Conservation (phyloP, 192 early-diverging fungal genomes). For the Ambispora gerdemannii region DNA sequence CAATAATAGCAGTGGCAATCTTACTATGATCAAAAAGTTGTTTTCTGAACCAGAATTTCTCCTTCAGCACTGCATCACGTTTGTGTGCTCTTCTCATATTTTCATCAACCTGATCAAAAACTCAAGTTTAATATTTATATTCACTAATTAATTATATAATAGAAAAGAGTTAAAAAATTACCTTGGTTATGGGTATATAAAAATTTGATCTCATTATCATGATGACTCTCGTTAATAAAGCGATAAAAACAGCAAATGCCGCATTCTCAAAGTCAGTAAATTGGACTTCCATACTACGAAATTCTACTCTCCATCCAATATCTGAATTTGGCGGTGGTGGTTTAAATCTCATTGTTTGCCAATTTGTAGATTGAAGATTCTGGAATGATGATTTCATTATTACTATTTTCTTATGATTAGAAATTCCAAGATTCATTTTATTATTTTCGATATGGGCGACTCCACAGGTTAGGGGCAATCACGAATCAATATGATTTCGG, state of each 20-base stretch:
- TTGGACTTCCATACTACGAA: slow-evolving; percentile 95
- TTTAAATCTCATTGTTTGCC: slow-evolving; percentile 99
- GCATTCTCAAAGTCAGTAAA: slow-evolving; percentile 97
- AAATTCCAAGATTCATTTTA: too few species aligned
- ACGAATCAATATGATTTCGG: too few species aligned
- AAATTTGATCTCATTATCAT: slow-evolving; percentile 88
- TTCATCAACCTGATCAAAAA: slow-evolving; percentile 67
- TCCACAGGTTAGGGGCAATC: too few species aligned
- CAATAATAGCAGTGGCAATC: too few species aligned
- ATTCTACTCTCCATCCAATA: slow-evolving; percentile 99
- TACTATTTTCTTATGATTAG: slow-evolving; percentile 17
- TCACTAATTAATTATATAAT: neutral
- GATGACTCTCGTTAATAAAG: slow-evolving; percentile 84
- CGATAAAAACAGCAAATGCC: slow-evolving; percentile 91
- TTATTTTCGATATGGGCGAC: too few species aligned
- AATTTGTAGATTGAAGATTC: slow-evolving; percentile 99
- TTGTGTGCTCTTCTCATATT: slow-evolving; percentile 90
- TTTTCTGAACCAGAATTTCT: slow-evolving; percentile 91
- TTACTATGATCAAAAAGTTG: slow-evolving; percentile 53
- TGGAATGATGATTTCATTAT: slow-evolving; percentile 1
- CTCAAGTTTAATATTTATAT: neutral
- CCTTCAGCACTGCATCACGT: slow-evolving; percentile 73
- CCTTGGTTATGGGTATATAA: slow-evolving; percentile 94
- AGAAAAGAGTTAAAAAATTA: slow-evolving; percentile 30
- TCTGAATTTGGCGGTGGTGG: slow-evolving; percentile 86